Percentiles rank a stretch among this genome's conserved stretches.
These are phyloP conservation scores for Carex sylvatica DNA, from an alignment of 202 grass and related monocot species.

Conservation along the genomic window DNA sequence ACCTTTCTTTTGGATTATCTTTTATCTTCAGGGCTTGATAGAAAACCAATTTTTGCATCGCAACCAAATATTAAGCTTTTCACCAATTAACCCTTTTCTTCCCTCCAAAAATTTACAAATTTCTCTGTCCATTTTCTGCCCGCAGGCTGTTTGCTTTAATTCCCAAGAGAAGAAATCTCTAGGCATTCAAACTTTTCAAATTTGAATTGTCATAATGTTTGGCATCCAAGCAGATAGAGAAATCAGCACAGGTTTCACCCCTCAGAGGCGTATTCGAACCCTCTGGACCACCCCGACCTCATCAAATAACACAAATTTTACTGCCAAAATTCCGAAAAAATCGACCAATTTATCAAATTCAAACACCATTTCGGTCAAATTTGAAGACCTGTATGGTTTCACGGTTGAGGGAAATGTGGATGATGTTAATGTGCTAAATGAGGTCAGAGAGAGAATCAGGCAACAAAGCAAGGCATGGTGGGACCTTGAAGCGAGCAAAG, in stretches of 20 bases:
- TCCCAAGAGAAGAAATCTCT: background rate
- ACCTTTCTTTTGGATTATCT: background rate
- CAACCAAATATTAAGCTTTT: background rate
- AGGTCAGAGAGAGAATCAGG: constrained; percentile 89
- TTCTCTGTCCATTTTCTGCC: constrained; percentile 6
- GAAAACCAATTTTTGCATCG: constrained; percentile 4
- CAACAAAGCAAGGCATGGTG: constrained; percentile 88
- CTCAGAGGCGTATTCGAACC: constrained; percentile 33
- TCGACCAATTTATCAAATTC: constrained; percentile 32
- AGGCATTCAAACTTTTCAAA: background rate
- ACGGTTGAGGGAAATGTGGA: constrained; percentile 86
- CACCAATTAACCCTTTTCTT: constrained; percentile 11
- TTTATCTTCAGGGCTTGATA: background rate
- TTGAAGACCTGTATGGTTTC: constrained; percentile 85
- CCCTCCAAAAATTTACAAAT: background rate
- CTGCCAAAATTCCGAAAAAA: constrained; percentile 28
- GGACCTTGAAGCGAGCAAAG: constrained; percentile 79
- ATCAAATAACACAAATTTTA: constrained; percentile 14
- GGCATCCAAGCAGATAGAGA: constrained; percentile 29
- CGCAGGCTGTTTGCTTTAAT: constrained; percentile 8
- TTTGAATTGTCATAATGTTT: constrained; percentile 31
- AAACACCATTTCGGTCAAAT: constrained; percentile 55
- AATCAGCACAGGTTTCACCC: constrained; percentile 22
- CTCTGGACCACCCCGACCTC: constrained; percentile 32
- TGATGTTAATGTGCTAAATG: constrained; percentile 89